Conservation (phyloP, 73 alveolate species). For the Paramecium caudatum region DNA sequence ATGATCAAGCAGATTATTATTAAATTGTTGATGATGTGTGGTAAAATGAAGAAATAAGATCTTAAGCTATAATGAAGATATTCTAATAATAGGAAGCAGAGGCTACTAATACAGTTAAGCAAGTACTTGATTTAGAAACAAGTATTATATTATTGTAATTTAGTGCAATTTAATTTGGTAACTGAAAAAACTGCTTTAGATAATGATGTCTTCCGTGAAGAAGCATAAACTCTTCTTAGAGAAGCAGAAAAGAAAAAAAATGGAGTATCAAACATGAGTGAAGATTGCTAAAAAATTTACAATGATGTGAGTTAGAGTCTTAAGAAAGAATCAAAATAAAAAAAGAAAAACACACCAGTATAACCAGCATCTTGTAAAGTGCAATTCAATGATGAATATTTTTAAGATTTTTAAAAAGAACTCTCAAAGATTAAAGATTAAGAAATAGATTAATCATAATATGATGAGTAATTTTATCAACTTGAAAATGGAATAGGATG, state of each 20-base stretch:
- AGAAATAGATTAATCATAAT: not conserved
- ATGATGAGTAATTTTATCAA: conserved; percentile 10
- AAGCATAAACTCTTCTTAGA: not conserved
- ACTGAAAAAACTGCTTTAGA: not conserved
- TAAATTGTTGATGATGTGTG: conserved; percentile 70
- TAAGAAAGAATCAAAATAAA: not conserved
- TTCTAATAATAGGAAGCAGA: conserved; percentile 50
- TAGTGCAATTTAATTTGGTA: conserved; percentile 15
- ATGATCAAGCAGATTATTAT: conserved; percentile 76
- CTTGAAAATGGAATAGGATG: conserved; percentile 57
- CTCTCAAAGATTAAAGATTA: not conserved
- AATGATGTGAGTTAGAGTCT: conserved; percentile 10
- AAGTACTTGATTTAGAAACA: not conserved
- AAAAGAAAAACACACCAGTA: not conserved
- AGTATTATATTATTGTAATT: not conserved
- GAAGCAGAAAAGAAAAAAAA: not conserved
- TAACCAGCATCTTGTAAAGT: not conserved
- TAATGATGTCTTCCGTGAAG: not conserved
- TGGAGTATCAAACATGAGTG: not conserved
- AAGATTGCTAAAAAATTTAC: not conserved
- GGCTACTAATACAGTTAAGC: not conserved
- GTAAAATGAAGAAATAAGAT: conserved; percentile 59
- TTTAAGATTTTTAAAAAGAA: conserved; percentile 72
- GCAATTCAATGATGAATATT: not conserved
- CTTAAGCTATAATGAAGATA: conserved; percentile 47